These are phyloP conservation scores for Beauveria asiatica DNA, from an alignment of 2,329 filamentous ascomycete genomes.

Conservation along the genomic window DNA sequence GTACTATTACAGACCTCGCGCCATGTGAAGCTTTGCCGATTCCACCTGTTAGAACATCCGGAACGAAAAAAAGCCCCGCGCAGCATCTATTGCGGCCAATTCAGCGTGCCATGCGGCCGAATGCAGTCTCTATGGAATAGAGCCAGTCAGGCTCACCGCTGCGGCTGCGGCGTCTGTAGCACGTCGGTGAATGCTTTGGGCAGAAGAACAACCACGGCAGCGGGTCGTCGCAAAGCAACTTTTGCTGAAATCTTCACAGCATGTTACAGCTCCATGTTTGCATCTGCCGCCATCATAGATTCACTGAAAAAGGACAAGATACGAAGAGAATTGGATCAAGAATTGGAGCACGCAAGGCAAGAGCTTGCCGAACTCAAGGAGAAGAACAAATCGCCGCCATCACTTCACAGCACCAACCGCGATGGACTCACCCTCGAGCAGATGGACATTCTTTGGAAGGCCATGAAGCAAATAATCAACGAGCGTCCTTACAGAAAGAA, in stretches of 20 bases:
- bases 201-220: slow-evolving; percentile 41
- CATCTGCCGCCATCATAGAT: slow-evolving; percentile 55
- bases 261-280: slow-evolving; percentile 59
- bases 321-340: slow-evolving; percentile 51
- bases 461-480: slow-evolving; percentile 22
- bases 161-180: slow-evolving; percentile 54
- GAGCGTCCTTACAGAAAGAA: slow-evolving; percentile 30
- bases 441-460: slow-evolving; percentile 24
- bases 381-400: slow-evolving; percentile 18
- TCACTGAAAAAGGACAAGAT: slow-evolving; percentile 49
- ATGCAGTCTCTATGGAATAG: slow-evolving; percentile 66
- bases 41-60: neutral
- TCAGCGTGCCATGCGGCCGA: slow-evolving; percentile 26
- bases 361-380: slow-evolving; percentile 34
- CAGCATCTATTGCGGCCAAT: neutral
- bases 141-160: slow-evolving; percentile 54
- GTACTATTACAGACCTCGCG: neutral
- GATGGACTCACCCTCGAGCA: slow-evolving; percentile 19
- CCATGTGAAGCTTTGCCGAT: slow-evolving; percentile 7
- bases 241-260: slow-evolving; percentile 53
- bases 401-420: slow-evolving; percentile 9
- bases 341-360: slow-evolving; percentile 46
- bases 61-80: neutral
- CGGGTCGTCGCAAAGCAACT: slow-evolving; percentile 40
- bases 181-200: slow-evolving; percentile 39